Evolutionary conservation across 805 yeast genomes (phyloP).

Genomic region (Candida oleophila): DNA sequence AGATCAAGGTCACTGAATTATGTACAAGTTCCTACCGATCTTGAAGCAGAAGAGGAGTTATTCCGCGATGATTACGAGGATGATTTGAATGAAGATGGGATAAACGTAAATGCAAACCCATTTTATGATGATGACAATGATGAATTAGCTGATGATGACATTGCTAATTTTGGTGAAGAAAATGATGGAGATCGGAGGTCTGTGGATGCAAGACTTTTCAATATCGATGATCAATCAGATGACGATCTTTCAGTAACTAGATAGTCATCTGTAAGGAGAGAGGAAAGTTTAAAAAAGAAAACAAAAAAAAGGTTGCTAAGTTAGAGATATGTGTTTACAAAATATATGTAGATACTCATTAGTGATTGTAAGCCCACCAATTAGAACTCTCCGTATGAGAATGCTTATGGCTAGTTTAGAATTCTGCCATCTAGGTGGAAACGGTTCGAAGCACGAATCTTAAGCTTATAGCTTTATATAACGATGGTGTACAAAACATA

Average conservation of each 20-base stretch:
- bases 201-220: constrained; percentile 27
- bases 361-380: too few species aligned
- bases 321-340: too few species aligned
- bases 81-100: constrained; percentile 31
- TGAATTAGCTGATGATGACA: constrained; percentile 15
- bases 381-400: too few species aligned
- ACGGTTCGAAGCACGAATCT: too few species aligned
- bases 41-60: constrained; percentile 40
- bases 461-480: too few species aligned
- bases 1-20: constrained; percentile 36
- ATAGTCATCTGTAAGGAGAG: not conserved
- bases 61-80: constrained; percentile 42
- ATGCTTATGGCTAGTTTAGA: too few species aligned
- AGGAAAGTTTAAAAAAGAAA: not conserved
- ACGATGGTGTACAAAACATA: too few species aligned
- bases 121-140: constrained; percentile 4
- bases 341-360: too few species aligned
- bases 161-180: constrained; percentile 17
- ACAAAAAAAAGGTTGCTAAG: too few species aligned
- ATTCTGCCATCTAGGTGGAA: too few species aligned
- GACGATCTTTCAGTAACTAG: constrained; percentile 4
- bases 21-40: constrained; percentile 37
- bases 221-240: constrained; percentile 28
- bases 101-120: constrained; percentile 14
- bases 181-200: constrained; percentile 14